A percentile compares a stretch with the other conserved stretches of the same genome.
phyloP scores from a whole-genome alignment of 345 rosid species.

The Alliaria petiolata region DNA sequence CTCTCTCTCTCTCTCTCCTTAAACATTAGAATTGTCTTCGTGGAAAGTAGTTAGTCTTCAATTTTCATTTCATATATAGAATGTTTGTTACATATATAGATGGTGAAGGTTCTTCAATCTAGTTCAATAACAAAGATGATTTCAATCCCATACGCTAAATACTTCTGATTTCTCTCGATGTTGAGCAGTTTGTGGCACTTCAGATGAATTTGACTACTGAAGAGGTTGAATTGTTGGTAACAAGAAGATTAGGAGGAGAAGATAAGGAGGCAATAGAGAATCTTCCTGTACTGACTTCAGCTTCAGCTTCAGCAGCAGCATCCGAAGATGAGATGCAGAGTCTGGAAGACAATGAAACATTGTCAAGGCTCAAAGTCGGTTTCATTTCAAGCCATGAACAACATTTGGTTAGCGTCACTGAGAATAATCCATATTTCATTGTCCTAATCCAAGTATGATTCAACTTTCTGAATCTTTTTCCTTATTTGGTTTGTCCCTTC shows the following conservation, averaged over 20 bases:
- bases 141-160: background rate
- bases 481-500: background rate
- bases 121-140: background rate
- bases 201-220: slow-evolving; percentile 58
- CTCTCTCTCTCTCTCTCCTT: slow-evolving; percentile 32
- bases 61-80: background rate
- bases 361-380: slow-evolving; percentile 19
- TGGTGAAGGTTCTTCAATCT: background rate
- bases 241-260: slow-evolving; percentile 37
- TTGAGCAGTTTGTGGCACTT: slow-evolving; percentile 63
- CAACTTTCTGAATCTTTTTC: slow-evolving; percentile 11
- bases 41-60: background rate
- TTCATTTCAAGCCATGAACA: slow-evolving; percentile 32
- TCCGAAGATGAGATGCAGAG: slow-evolving; percentile 43
- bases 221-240: slow-evolving; percentile 64
- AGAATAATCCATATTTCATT: background rate
- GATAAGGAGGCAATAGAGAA: slow-evolving; percentile 11
- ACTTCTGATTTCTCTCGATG: slow-evolving; percentile 16
- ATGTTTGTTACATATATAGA: background rate
- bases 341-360: slow-evolving; percentile 51
- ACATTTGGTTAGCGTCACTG: slow-evolving; percentile 19
- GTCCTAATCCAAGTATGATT: background rate
- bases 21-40: slow-evolving; percentile 8
- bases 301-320: slow-evolving; percentile 24
- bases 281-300: slow-evolving; percentile 10